Conservation (phyloP, 371 early-diverging fungal species). For the Rhizopus sp. region DNA sequence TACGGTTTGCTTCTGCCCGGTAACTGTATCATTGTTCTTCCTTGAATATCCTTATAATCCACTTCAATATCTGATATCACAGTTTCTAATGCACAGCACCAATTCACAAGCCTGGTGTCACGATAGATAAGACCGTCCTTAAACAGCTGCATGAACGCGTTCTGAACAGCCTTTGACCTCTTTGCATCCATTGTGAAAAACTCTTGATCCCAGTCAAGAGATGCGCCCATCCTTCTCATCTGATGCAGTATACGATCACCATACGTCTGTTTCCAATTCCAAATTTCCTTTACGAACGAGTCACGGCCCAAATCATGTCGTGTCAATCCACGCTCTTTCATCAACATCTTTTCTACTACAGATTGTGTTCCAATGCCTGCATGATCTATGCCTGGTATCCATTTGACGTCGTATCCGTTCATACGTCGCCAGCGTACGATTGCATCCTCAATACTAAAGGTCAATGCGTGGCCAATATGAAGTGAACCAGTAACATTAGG, state of each 20-base stretch:
- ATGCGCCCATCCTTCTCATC: conserved; percentile 78
- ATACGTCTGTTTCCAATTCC: conserved; percentile 82
- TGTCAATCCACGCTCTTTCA: conserved; percentile 58
- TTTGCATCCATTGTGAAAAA: conserved; percentile 92
- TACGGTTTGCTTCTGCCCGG: conserved; percentile 68
- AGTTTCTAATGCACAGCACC: conserved; percentile 93
- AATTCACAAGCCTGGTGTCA: conserved; percentile 91
- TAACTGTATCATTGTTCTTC: conserved; percentile 60
- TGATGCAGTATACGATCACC: conserved; percentile 65
- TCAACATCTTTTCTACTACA: conserved; percentile 91
- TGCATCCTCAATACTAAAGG: conserved; percentile 87
- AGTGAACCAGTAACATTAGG: conserved; percentile 97
- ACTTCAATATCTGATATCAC: conserved; percentile 95
- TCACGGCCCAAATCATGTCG: conserved; percentile 77
- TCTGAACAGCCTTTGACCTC: conserved; percentile 77
- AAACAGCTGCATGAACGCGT: conserved; percentile 87
- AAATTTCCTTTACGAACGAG: conserved; percentile 83
- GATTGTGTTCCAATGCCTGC: conserved; percentile 98
- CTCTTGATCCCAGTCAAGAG: conserved; percentile 82
- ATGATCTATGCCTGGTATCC: conserved; percentile 97
- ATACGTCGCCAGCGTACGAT: conserved; percentile 89
- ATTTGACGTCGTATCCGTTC: conserved; percentile 81
- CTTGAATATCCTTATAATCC: conserved; percentile 70
- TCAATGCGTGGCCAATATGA: conserved; percentile 96
- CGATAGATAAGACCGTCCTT: conserved; percentile 92